Evolutionary conservation across 768 basidiomycete species (phyloP).

Genomic region (Rhizopogon vulgaris): DNA sequence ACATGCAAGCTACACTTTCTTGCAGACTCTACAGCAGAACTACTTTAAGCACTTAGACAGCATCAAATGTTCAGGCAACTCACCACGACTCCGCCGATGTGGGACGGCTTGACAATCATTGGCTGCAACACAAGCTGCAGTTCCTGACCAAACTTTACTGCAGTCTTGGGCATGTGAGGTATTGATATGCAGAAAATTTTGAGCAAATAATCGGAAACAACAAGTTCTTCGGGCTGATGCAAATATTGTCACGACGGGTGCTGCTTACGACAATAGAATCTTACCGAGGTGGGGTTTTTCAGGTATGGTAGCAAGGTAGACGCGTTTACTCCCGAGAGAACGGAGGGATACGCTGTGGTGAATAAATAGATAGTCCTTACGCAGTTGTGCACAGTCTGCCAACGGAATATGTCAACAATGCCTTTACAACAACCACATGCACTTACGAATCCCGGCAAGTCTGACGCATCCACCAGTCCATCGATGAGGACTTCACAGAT

Average conservation of each 20-base stretch:
- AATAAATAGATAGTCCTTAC: conserved; percentile 82
- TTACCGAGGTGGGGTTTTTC: conserved; percentile 72
- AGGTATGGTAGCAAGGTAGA: conserved; percentile 86
- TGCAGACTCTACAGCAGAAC: conserved; percentile 58
- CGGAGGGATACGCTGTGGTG: conserved; percentile 72
- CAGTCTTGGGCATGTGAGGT: conserved; percentile 85
- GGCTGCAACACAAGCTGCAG: conserved; percentile 77
- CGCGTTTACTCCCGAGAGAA: conserved; percentile 81
- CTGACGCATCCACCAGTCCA: conserved; percentile 81
- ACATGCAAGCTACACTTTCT: conserved; percentile 91
- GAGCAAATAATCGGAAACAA: conserved; percentile 79
- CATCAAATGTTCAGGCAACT: conserved; percentile 11
- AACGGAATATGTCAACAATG: conserved; percentile 2
- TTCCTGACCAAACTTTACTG: conserved; percentile 81
- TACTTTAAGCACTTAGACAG: not conserved
- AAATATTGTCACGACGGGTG: conserved; percentile 1
- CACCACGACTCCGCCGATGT: conserved; percentile 61
- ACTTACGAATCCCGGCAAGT: conserved; percentile 71
- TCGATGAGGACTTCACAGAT: conserved; percentile 86
- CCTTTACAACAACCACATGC: not conserved
- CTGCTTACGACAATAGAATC: not conserved
- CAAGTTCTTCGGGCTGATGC: conserved; percentile 71
- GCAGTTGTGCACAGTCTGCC: conserved; percentile 75
- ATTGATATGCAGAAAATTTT: conserved; percentile 84
- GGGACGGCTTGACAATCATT: conserved; percentile 86